phyloP scores from a whole-genome alignment of 345 rosid genomes.

The Melastoma malabathricum region DNA sequence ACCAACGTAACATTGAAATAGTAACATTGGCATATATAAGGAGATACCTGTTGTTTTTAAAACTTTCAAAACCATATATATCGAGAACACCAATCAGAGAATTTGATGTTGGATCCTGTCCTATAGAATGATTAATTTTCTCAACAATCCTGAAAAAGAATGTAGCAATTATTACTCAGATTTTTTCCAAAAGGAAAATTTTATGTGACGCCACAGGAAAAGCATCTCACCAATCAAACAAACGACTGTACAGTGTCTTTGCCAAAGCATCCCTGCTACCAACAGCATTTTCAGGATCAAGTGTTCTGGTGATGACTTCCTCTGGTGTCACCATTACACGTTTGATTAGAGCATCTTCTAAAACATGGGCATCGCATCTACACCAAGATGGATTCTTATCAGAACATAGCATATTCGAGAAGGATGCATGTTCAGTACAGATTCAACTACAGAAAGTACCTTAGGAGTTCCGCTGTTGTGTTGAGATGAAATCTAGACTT shows the following conservation, averaged over 20 bases:
- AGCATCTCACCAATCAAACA: slow-evolving; percentile 68
- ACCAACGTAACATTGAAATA: too few species aligned
- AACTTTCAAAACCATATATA: slow-evolving; percentile 94
- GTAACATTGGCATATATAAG: not conserved
- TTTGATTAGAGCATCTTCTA: slow-evolving; percentile 82
- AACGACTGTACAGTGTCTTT: slow-evolving; percentile 71
- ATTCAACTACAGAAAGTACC: slow-evolving; percentile 12
- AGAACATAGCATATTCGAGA: slow-evolving; percentile 4
- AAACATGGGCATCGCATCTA: slow-evolving; percentile 69
- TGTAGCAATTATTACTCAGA: slow-evolving; percentile 6
- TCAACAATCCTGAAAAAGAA: slow-evolving; percentile 64
- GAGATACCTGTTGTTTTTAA: slow-evolving; percentile 65
- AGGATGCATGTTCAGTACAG: not conserved
- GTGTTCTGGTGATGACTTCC: slow-evolving; percentile 73
- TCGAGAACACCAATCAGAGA: slow-evolving; percentile 80
- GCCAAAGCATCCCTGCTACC: slow-evolving; percentile 84
- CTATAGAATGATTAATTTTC: slow-evolving; percentile 74
- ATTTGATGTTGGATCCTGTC: slow-evolving; percentile 84
- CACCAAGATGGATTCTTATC: slow-evolving; percentile 11
- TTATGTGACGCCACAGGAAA: not conserved
- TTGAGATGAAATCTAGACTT: slow-evolving; percentile 64
- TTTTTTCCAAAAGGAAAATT: not conserved
- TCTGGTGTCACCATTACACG: slow-evolving; percentile 95
- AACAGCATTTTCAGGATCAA: slow-evolving; percentile 60
- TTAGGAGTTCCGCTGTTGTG: slow-evolving; percentile 62